Percentiles rank a stretch among this genome's conserved stretches.
Conservation (phyloP, 2,329 filamentous ascomycete genomes). For the Stenocarpella maydis region DNA sequence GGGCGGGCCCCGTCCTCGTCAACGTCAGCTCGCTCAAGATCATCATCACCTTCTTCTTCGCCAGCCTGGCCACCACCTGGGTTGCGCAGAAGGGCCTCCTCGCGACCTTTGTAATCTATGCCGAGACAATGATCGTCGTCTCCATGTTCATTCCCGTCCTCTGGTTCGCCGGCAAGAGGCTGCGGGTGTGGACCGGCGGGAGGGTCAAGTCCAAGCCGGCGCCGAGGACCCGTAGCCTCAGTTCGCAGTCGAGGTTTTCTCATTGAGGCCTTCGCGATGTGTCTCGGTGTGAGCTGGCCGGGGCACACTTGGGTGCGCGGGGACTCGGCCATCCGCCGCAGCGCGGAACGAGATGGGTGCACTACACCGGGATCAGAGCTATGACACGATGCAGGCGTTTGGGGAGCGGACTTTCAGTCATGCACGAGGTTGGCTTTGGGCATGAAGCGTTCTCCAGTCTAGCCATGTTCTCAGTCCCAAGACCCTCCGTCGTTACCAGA, state of each 20-base stretch:
- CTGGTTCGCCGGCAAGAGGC: slow-evolving; percentile 40
- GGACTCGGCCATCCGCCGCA: too few relatives aligned
- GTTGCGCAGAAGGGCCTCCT: slow-evolving; percentile 42
- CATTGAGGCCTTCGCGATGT: neutral
- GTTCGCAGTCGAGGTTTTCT: slow-evolving; percentile 24
- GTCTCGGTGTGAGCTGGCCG: too few relatives aligned
- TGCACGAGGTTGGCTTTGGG: neutral
- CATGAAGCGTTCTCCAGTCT: neutral
- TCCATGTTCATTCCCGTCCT: slow-evolving; percentile 43
- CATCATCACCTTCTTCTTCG: slow-evolving; percentile 43
- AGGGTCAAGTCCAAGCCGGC: slow-evolving; percentile 34
- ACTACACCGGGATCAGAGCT: neutral
- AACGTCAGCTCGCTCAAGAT: slow-evolving; percentile 45
- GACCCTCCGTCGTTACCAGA: slow-evolving; percentile 3
- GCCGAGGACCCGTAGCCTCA: neutral
- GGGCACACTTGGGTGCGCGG: too few relatives aligned
- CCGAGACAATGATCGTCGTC: slow-evolving; percentile 44
- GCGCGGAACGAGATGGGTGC: too few relatives aligned
- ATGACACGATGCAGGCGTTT: neutral
- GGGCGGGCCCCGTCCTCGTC: slow-evolving; percentile 45
- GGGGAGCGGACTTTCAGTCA: neutral
- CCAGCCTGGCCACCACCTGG: slow-evolving; percentile 42
- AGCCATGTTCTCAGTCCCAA: neutral
- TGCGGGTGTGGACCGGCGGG: slow-evolving; percentile 44
- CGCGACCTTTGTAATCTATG: slow-evolving; percentile 43